phyloP scores from a whole-genome alignment of 1,139 yeast genomes.

The Suhomyces maxii region DNA sequence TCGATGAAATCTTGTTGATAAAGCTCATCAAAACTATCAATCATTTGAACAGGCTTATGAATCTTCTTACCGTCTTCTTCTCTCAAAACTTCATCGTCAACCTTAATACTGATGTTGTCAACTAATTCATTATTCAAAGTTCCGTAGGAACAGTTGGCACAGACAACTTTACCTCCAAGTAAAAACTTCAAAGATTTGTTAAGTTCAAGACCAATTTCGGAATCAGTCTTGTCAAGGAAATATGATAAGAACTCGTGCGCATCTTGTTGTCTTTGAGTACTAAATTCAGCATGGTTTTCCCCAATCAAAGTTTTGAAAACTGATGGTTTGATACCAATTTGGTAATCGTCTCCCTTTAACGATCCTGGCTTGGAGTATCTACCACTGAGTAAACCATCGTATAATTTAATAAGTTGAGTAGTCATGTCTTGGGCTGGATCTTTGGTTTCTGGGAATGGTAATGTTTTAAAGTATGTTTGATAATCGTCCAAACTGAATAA shows the following conservation, averaged over 20 bases:
- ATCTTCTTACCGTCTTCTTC: slow-evolving; percentile 41
- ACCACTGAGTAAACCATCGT: slow-evolving; percentile 79
- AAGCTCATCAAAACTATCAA: slow-evolving; percentile 50
- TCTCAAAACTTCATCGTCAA: slow-evolving; percentile 40
- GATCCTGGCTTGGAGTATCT: slow-evolving; percentile 61
- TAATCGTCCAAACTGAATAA: slow-evolving; percentile 47
- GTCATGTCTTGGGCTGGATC: slow-evolving; percentile 66
- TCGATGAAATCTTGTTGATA: slow-evolving; percentile 60
- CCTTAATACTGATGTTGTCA: slow-evolving; percentile 69
- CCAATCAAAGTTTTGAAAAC: slow-evolving; percentile 78
- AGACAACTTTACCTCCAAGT: slow-evolving; percentile 63
- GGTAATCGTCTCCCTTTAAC: slow-evolving; percentile 53
- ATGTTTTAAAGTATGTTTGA: slow-evolving; percentile 30
- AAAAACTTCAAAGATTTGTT: slow-evolving; percentile 64
- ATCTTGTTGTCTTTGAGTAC: slow-evolving; percentile 90
- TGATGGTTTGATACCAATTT: slow-evolving; percentile 74
- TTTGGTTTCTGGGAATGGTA: slow-evolving; percentile 27
- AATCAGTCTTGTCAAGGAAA: slow-evolving; percentile 63
- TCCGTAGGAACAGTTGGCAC: slow-evolving; percentile 63
- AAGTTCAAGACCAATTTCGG: slow-evolving; percentile 42
- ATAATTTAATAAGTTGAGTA: slow-evolving; percentile 73
- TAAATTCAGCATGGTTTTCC: slow-evolving; percentile 74
- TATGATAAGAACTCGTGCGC: slow-evolving; percentile 85
- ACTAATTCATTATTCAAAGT: slow-evolving; percentile 56
- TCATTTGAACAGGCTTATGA: slow-evolving; percentile 53